These are phyloP conservation scores for Mucor ambiguus DNA, from an alignment of 371 early-diverging fungal genomes.

Conservation along the genomic window DNA sequence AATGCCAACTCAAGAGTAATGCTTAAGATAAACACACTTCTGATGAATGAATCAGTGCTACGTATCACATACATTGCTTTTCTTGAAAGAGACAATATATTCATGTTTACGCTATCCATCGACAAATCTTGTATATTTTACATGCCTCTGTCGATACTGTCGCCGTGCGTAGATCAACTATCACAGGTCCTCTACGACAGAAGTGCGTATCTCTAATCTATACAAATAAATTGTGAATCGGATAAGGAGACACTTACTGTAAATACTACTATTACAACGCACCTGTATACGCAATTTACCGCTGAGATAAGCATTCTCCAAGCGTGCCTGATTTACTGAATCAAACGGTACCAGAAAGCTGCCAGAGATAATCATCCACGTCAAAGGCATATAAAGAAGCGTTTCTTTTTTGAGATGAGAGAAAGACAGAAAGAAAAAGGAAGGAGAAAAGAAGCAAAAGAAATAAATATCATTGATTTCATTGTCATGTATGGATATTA, in stretches of 20 bases:
- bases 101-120: neutral
- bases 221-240: neutral
- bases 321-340: neutral
- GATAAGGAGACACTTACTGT: too few relatives aligned
- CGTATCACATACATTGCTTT: too few relatives aligned
- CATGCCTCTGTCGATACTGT: neutral
- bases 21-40: too few relatives aligned
- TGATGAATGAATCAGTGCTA: too few relatives aligned
- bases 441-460: too few relatives aligned
- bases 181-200: conserved; percentile 2
- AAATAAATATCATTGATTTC: too few relatives aligned
- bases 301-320: neutral
- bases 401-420: neutral
- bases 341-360: neutral
- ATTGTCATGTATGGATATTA: neutral
- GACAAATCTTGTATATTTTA: neutral
- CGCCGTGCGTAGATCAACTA: neutral
- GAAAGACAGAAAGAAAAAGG: too few relatives aligned
- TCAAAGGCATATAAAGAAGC: conserved; percentile 3
- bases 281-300: neutral
- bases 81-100: neutral
- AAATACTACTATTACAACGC: too few relatives aligned
- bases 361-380: conserved; percentile 10
- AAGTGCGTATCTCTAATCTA: neutral
- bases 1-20: too few relatives aligned